phyloP scores from a whole-genome alignment of 176 grass and related monocot genomes.

The Rhynchospora breviuscula region DNA sequence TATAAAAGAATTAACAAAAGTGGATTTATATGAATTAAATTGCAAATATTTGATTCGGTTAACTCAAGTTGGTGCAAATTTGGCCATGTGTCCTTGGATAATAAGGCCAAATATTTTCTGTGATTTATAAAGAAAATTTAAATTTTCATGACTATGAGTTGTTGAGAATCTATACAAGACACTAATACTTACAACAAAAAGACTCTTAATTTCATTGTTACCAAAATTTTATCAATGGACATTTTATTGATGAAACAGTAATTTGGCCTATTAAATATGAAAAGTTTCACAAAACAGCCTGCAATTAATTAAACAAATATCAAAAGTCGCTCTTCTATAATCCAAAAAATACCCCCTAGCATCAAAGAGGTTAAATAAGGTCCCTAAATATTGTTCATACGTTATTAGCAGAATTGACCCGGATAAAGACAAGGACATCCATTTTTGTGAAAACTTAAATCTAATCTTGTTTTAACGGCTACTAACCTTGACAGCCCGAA shows the following conservation, averaged over 20 bases:
- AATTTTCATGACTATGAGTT: not conserved
- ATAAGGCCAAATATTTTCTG: not conserved
- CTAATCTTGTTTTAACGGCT: not conserved
- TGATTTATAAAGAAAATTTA: not conserved
- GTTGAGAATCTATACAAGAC: not conserved
- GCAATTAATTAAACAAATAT: not conserved
- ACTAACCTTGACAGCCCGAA: constrained; percentile 29
- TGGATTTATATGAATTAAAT: not conserved
- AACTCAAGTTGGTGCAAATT: not conserved
- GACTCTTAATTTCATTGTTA: not conserved
- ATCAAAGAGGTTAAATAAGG: not conserved
- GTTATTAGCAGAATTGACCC: not conserved
- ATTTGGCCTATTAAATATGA: not conserved
- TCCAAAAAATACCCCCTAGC: not conserved
- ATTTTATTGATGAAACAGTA: not conserved
- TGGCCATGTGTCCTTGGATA: not conserved
- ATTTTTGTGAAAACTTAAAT: not conserved
- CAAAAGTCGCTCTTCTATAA: not conserved
- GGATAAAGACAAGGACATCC: not conserved
- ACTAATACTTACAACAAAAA: not conserved
- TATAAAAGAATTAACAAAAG: not conserved
- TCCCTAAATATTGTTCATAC: not conserved
- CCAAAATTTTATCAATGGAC: not conserved
- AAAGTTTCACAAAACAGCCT: not conserved
- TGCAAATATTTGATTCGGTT: not conserved